Conservation (phyloP, 495 filamentous ascomycete species). For the Talaromyces liani region DNA sequence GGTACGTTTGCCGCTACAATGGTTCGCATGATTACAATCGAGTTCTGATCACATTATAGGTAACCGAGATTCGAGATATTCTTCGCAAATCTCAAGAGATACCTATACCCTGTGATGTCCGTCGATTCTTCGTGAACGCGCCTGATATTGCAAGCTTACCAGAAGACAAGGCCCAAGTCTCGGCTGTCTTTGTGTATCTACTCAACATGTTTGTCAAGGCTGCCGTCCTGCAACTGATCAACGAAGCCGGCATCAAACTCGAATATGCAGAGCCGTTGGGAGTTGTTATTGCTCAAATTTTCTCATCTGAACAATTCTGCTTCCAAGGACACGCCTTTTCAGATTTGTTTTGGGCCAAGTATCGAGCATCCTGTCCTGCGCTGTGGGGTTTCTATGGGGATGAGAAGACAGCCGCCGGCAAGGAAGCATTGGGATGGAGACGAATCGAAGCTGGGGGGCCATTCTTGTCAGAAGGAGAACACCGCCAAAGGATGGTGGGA, state of each 20-base stretch:
- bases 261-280: constrained; percentile 77
- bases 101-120: constrained; percentile 42
- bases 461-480: constrained; percentile 57
- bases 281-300: constrained; percentile 63
- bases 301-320: constrained; percentile 56
- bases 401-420: constrained; percentile 65
- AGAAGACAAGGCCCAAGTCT: constrained; percentile 47
- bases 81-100: constrained; percentile 8
- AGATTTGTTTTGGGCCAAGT: constrained; percentile 85
- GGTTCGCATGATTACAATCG: not conserved
- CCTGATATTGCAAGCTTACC: constrained; percentile 39
- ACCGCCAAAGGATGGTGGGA: constrained; percentile 77
- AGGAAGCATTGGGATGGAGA: constrained; percentile 66
- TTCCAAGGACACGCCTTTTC: constrained; percentile 68
- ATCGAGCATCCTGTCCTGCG: constrained; percentile 71
- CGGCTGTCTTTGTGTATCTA: constrained; percentile 71
- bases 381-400: constrained; percentile 77
- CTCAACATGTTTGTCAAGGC: constrained; percentile 78
- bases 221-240: constrained; percentile 65
- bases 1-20: constrained; percentile 19
- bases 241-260: constrained; percentile 62
- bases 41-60: constrained; percentile 1
- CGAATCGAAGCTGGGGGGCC: constrained; percentile 42
- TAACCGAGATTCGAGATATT: constrained; percentile 5
- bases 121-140: constrained; percentile 53